Conservation (phyloP, 2,329 filamentous ascomycete species). For the Orbilia oligospora region DNA sequence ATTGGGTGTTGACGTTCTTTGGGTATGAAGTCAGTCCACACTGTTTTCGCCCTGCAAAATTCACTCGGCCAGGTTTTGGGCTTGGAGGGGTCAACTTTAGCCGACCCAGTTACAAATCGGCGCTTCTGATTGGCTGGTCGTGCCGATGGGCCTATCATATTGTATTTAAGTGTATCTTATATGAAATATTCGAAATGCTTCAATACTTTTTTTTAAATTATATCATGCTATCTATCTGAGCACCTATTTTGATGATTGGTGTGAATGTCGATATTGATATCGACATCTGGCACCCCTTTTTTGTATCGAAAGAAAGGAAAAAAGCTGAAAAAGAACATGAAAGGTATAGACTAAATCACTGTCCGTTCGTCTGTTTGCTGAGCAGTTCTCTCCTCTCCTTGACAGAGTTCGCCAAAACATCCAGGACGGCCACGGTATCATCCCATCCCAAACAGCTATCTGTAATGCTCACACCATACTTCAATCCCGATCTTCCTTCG, state of each 20-base stretch:
- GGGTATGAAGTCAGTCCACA: conserved; percentile 53
- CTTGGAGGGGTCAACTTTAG: conserved; percentile 58
- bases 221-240: conserved; percentile 13
- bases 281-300: neutral
- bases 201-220: neutral
- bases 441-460: conserved; percentile 94
- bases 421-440: conserved; percentile 73
- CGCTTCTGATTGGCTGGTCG: conserved; percentile 43
- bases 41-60: conserved; percentile 52
- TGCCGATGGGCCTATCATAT: neutral
- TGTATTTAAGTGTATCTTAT: too few relatives aligned
- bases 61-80: conserved; percentile 50
- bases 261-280: neutral
- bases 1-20: conserved; percentile 46
- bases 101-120: conserved; percentile 55
- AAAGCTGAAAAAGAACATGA: too few relatives aligned
- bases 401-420: conserved; percentile 88
- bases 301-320: neutral
- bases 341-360: conserved; percentile 14
- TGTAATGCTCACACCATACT: conserved; percentile 93
- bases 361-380: conserved; percentile 59
- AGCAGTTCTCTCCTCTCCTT: conserved; percentile 76
- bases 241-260: too few relatives aligned
- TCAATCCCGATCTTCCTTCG: conserved; percentile 82
- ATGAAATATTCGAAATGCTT: too few relatives aligned